Conservation (phyloP, 805 yeast genomes). For the Nakazawaea pomicola region DNA sequence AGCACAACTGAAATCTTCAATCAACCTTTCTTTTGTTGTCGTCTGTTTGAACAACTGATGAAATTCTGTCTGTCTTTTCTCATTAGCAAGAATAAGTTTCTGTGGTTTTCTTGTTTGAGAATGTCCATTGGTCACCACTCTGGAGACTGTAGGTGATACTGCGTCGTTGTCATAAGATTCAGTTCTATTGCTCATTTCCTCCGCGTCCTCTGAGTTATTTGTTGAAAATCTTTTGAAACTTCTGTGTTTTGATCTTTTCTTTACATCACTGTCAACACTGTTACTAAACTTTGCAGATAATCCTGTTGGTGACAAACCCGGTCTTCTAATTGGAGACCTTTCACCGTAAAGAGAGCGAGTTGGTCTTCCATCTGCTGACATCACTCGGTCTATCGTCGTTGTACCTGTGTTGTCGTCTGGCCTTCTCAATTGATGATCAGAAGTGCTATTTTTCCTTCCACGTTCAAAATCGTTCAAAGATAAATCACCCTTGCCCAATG, state of each 20-base stretch:
- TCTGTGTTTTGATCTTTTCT: not conserved
- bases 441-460: not conserved
- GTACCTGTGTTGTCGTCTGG: not conserved
- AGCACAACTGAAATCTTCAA: conserved; percentile 64
- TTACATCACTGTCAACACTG: conserved; percentile 4
- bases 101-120: conserved; percentile 12
- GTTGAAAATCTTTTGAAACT: conserved; percentile 2
- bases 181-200: conserved; percentile 12
- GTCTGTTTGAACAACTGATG: conserved; percentile 54
- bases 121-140: conserved; percentile 12
- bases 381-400: conserved; percentile 1
- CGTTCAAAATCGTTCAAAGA: conserved; percentile 26
- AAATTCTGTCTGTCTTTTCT: conserved; percentile 54
- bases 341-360: conserved; percentile 1
- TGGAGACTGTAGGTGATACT: conserved; percentile 10
- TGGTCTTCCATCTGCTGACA: conserved; percentile 6
- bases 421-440: not conserved
- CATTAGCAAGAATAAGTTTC: conserved; percentile 31
- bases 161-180: conserved; percentile 9
- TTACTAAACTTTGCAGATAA: conserved; percentile 1
- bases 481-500: conserved; percentile 46
- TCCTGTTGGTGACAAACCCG: not conserved
- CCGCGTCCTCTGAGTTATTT: conserved; percentile 7
- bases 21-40: conserved; percentile 44
- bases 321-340: not conserved